These are phyloP conservation scores for Dissophora ornata DNA, from an alignment of 192 early-diverging fungal genomes.

Conservation along the genomic window DNA sequence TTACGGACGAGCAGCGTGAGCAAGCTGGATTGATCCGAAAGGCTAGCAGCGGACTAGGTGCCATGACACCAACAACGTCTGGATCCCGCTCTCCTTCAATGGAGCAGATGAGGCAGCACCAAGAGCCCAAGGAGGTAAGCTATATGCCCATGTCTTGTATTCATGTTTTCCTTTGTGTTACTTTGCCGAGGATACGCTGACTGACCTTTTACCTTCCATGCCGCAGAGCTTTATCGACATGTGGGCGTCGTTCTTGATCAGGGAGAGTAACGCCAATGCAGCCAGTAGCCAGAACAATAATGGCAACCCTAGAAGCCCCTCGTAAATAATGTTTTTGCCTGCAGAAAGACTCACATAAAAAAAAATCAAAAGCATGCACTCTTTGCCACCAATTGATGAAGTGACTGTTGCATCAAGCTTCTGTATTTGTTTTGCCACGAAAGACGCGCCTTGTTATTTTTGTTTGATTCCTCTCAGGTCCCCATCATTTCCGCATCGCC, in stretches of 20 bases:
- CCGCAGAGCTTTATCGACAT: constrained; percentile 78
- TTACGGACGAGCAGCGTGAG: constrained; percentile 89
- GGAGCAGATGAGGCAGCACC: constrained; percentile 57
- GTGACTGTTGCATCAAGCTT: no score
- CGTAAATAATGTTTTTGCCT: background rate
- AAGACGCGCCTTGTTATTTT: constrained; percentile 9
- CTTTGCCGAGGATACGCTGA: no score
- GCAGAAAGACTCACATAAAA: background rate
- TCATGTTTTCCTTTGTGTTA: constrained; percentile 12
- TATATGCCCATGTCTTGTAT: constrained; percentile 12
- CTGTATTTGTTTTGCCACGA: background rate
- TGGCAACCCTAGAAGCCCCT: constrained; percentile 21
- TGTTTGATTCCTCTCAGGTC: background rate
- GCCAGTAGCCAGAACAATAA: constrained; percentile 20
- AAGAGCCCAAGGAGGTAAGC: constrained; percentile 52
- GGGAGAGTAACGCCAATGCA: constrained; percentile 64
- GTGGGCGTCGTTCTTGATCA: constrained; percentile 84
- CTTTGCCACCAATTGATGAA: constrained; percentile 7
- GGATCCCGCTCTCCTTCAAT: constrained; percentile 61
- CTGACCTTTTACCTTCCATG: no score
- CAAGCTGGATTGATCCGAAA: constrained; percentile 81
- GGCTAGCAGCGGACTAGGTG: constrained; percentile 54
- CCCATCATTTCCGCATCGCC: constrained; percentile 6
- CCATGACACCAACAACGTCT: constrained; percentile 55
- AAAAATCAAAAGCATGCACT: background rate